Evolutionary conservation across 2,329 filamentous ascomycete genomes (phyloP), one percentile per base, ranked within the genome.

Genomic region (Ilyonectria sp.): DNA sequence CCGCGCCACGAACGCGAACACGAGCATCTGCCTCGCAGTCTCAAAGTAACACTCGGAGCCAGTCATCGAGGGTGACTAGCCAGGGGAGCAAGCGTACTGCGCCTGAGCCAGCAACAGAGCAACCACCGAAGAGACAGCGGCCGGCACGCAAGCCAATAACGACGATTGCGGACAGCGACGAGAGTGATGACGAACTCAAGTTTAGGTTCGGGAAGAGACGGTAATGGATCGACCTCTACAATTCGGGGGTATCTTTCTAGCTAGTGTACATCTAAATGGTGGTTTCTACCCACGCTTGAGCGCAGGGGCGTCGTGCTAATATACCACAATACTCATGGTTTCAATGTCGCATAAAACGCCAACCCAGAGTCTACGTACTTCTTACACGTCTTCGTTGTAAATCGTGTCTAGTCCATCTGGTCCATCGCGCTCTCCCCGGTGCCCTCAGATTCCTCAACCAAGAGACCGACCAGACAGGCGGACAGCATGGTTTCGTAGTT

Each of bases 401-500:
- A 19, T 19, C n/a, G 4, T 15, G 8, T 65, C 75, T 79, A 90
- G 74, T 92, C 90, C 89, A 91, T 90, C 73, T 87, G 82, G 40
- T 91, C 89, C 87, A 90, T 88, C 29, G 79, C 79, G 19, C 78
- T 83, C 50, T 77, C 75, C 7, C 76, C 79, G 2, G 58, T 81
- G 77, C 43, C 77, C 86, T 77, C 77, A 0, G 78, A 76, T 75
- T 92, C 91, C 0, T 87, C 86, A 6, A 92, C 90, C 61, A 90
- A 79, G 57, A 92, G 82, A 1, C 91, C 91, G 17, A 93, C 81
- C 67, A 92, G 78, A 75, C 90, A 92, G 6, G 86, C 86, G 31
- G 86, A 81, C 65, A 93, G 78, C 91, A 93, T 93, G 3, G 88
- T 89, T 81, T 92, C 90, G 75, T 90, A 92, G 78, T 92, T 93